Conservation (phyloP, 2,329 filamentous ascomycete species). For the Claviceps capensis region DNA sequence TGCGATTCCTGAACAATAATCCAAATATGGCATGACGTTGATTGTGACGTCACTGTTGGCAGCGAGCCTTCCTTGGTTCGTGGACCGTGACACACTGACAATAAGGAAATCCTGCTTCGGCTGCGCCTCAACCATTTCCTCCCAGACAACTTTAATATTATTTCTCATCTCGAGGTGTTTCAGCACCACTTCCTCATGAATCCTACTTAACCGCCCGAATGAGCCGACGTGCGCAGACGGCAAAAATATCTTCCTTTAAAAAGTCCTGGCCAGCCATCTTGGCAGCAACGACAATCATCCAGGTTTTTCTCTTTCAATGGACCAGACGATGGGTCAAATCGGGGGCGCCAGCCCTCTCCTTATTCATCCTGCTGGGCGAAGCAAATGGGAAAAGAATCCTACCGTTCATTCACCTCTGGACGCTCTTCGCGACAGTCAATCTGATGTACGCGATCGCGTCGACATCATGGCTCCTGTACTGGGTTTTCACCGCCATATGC, state of each 20-base stretch:
- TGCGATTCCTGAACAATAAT: too few relatives aligned
- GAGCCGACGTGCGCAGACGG: background rate
- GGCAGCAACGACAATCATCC: background rate
- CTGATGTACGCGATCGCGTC: conserved; percentile 4
- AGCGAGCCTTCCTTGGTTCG: too few relatives aligned
- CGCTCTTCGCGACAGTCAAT: conserved; percentile 3
- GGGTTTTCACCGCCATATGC: conserved; percentile 1
- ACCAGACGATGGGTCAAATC: conserved; percentile 3
- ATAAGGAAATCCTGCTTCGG: background rate
- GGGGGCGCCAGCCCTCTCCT: background rate
- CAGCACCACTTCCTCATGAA: background rate
- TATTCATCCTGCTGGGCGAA: conserved; percentile 3
- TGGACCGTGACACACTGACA: background rate
- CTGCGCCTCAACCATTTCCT: background rate
- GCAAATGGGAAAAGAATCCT: background rate
- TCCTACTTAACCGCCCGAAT: background rate
- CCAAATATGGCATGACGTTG: too few relatives aligned
- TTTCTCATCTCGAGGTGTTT: background rate
- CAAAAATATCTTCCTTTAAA: background rate
- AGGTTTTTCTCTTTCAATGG: conserved; percentile 1
- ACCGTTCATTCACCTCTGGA: conserved; percentile 2
- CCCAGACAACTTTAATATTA: background rate
- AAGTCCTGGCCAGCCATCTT: conserved; percentile 2
- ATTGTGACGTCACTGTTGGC: too few relatives aligned
- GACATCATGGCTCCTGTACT: conserved; percentile 5